phyloP scores from a whole-genome alignment of 2,329 filamentous ascomycete species.

The Paecilomyces sp. region DNA sequence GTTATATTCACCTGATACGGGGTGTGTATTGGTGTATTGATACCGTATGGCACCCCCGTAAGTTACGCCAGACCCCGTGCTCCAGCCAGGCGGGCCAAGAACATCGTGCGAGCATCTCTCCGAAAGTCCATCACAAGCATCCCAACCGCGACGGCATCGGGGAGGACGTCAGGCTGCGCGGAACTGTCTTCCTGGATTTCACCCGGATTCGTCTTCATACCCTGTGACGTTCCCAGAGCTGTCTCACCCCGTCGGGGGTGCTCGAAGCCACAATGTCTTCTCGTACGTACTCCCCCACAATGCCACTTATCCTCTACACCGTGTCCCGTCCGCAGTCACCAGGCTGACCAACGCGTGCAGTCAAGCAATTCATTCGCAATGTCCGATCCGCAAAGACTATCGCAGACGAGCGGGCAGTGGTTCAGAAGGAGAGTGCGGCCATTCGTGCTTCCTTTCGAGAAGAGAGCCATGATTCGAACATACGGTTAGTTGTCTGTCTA shows the following conservation, averaged over 20 bases:
- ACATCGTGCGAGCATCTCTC: neutral
- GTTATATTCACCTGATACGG: neutral
- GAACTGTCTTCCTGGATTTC: neutral
- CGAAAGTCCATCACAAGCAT: constrained; percentile 8
- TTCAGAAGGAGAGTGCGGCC: constrained; percentile 97
- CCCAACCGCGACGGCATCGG: neutral
- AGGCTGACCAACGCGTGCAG: constrained; percentile 40
- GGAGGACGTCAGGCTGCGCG: neutral
- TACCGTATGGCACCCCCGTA: neutral
- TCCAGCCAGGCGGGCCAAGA: neutral
- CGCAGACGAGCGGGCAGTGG: constrained; percentile 94
- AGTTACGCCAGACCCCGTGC: neutral
- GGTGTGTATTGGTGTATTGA: neutral
- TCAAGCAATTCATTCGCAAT: constrained; percentile 99
- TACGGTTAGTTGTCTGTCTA: constrained; percentile 56
- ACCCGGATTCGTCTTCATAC: neutral
- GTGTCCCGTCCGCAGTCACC: neutral
- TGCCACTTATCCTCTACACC: constrained; percentile 5
- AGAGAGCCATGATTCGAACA: constrained; percentile 84
- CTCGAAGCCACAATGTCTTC: constrained; percentile 51
- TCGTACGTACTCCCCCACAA: constrained; percentile 36
- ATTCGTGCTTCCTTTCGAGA: constrained; percentile 97
- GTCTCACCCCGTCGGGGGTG: constrained; percentile 33
- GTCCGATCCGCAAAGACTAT: constrained; percentile 98
- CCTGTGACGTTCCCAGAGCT: constrained; percentile 2